Evolutionary conservation across 2,329 filamentous ascomycete genomes (phyloP), one percentile per base, ranked within the genome.

Genomic region (Diaporthe ampelina): DNA sequence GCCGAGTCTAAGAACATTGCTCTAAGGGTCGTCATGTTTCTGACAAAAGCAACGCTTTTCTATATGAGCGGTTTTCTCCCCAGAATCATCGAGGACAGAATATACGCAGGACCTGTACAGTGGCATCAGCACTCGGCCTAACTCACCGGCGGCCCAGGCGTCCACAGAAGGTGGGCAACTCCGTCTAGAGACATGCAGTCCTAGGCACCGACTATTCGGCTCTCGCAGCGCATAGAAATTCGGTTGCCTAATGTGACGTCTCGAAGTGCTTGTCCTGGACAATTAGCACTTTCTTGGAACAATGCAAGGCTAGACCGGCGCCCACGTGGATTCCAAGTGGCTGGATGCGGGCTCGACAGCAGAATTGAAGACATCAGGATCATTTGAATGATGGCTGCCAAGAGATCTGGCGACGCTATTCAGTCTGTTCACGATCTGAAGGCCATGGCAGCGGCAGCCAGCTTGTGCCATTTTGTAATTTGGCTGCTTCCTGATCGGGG

Each of bases 391-490:
- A 54, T 68, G 13, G n/a, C n/a, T 43, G 35, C 35, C 56, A 40
- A 72, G 56, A 59, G 56, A 50, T 63, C 29, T 61, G 15, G 45
- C 57, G 48, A 59, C 21, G 72, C 57, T 54, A 26, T 54, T 29
- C 32, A 81, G 79, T 65, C 82, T 79, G 56, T 81, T 81, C 50
- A 82, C 81, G 79, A 63, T 29, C 24, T 32, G 57, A 43, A 19
- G 29, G 57, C 70, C 68, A 3, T 32, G 15, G 6, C 57, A 21
- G 26, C 10, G 24, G 17, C 17, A 32, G 32, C 32, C 43, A 54
- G 32, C 57, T 63, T 45, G 29, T 63, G 24, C 19, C 19, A 40
- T 19, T 68, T 21, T 35, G 45, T 13, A 68, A 24, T 35, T 54
- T 43, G 70, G 45, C 70, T 63, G 32, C 35, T 63, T 29, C 8